phyloP scores from a whole-genome alignment of 345 rosid genomes.

The Camelina laxa region DNA sequence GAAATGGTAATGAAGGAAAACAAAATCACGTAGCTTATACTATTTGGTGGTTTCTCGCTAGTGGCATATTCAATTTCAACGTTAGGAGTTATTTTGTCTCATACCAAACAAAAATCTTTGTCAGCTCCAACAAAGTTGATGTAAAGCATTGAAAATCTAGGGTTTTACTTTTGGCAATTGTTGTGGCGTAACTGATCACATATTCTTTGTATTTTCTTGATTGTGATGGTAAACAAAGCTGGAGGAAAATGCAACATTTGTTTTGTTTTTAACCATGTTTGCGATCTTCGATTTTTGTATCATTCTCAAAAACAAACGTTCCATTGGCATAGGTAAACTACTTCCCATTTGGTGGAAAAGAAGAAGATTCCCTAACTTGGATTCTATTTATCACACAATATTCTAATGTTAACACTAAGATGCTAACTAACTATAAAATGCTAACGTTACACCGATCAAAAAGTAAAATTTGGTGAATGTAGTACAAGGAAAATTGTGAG shows the following conservation, averaged over 20 bases:
- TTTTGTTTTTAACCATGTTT: neutral
- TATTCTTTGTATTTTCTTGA: conserved; percentile 41
- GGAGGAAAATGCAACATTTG: conserved; percentile 27
- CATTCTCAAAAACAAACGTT: neutral
- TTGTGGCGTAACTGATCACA: conserved; percentile 9
- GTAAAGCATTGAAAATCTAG: conserved; percentile 32
- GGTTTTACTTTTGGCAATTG: conserved; percentile 25
- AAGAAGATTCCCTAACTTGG: neutral
- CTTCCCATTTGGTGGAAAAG: neutral
- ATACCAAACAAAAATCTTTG: conserved; percentile 20
- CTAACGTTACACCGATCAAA: no score
- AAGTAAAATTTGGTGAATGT: neutral
- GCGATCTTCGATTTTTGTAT: neutral
- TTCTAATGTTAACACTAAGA: no score
- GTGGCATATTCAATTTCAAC: conserved; percentile 13
- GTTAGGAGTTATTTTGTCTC: conserved; percentile 23
- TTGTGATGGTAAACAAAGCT: conserved; percentile 19
- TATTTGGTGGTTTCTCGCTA: conserved; percentile 29
- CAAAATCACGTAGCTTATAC: conserved; percentile 14
- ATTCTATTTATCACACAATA: no score
- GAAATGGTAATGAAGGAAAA: conserved; percentile 23
- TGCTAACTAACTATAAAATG: no score
- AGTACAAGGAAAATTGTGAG: conserved; percentile 10
- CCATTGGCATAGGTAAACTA: neutral
- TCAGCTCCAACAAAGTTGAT: conserved; percentile 21